These are phyloP conservation scores for Hydnum rufescens DNA, from an alignment of 768 basidiomycete genomes.

Conservation along the genomic window DNA sequence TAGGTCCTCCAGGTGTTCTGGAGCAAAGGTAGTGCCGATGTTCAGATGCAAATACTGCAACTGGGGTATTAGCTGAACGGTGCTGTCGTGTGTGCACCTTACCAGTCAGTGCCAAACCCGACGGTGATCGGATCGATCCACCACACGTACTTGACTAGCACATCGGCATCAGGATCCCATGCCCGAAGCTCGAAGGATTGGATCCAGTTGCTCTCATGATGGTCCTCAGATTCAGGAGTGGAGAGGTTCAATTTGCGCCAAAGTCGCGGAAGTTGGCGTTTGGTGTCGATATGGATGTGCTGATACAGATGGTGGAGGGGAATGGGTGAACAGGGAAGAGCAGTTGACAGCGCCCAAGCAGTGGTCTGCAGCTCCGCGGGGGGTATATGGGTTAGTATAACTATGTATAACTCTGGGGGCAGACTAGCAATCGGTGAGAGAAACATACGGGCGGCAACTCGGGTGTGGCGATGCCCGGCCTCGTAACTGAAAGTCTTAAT, in stretches of 20 bases:
- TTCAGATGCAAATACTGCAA: constrained; percentile 35
- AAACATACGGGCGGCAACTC: too few species aligned
- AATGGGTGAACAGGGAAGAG: constrained; percentile 40
- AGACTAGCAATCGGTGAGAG: constrained; percentile 19
- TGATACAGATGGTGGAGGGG: constrained; percentile 38
- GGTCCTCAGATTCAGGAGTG: not conserved
- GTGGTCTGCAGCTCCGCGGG: constrained; percentile 29
- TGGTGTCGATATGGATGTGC: constrained; percentile 29
- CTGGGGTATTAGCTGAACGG: constrained; percentile 37
- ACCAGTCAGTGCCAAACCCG: not conserved
- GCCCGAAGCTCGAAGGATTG: constrained; percentile 32
- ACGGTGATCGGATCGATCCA: not conserved
- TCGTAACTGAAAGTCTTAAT: too few species aligned
- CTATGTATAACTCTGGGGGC: constrained; percentile 47
- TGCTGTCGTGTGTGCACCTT: constrained; percentile 12
- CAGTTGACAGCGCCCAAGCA: constrained; percentile 37
- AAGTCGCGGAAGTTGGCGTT: constrained; percentile 34
- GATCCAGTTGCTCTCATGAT: constrained; percentile 21
- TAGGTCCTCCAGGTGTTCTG: constrained; percentile 63
- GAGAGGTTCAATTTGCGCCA: constrained; percentile 24
- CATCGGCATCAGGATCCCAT: constrained; percentile 58
- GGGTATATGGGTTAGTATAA: constrained; percentile 35
- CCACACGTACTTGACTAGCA: constrained; percentile 33
- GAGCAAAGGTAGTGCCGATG: constrained; percentile 62
- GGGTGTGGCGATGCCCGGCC: too few species aligned